Conservation (phyloP, 2,329 filamentous ascomycete genomes). For the Fusarium sp. region DNA sequence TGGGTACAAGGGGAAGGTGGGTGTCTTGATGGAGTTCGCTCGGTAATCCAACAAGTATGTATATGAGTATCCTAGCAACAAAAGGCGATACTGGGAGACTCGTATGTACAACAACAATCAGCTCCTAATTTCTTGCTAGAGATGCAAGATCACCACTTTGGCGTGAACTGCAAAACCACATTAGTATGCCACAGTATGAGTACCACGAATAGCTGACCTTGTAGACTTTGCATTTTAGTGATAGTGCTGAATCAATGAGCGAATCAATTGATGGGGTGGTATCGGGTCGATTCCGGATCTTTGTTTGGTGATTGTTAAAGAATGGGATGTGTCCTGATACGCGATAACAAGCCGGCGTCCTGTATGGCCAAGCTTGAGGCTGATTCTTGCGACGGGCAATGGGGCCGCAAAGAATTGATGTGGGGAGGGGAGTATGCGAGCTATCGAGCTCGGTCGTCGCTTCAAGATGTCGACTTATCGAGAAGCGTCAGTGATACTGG, state of each 20-base stretch:
- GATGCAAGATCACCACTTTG: conserved; percentile 21
- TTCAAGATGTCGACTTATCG: conserved; percentile 43
- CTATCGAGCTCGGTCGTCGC: conserved; percentile 37
- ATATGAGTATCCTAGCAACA: conserved; percentile 9
- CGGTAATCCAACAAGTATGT: neutral
- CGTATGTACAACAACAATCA: conserved; percentile 18
- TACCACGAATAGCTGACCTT: conserved; percentile 17
- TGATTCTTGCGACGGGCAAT: neutral
- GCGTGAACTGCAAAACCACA: conserved; percentile 11
- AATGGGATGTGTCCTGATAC: neutral
- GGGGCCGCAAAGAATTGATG: conserved; percentile 8
- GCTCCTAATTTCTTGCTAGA: conserved; percentile 16
- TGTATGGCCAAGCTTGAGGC: neutral
- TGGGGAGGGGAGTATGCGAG: conserved; percentile 24
- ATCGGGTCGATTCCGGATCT: neutral
- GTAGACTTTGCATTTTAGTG: conserved; percentile 40
- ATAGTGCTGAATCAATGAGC: neutral
- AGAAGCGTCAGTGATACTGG: conserved; percentile 43
- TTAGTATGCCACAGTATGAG: conserved; percentile 5
- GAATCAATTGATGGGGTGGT: neutral
- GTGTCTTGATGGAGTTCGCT: conserved; percentile 11
- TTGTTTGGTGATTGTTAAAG: neutral
- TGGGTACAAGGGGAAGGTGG: neutral
- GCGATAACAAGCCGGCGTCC: neutral
- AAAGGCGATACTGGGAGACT: conserved; percentile 5